phyloP scores from a whole-genome alignment of 371 early-diverging fungal species.

The Rhizomucor miehei region DNA sequence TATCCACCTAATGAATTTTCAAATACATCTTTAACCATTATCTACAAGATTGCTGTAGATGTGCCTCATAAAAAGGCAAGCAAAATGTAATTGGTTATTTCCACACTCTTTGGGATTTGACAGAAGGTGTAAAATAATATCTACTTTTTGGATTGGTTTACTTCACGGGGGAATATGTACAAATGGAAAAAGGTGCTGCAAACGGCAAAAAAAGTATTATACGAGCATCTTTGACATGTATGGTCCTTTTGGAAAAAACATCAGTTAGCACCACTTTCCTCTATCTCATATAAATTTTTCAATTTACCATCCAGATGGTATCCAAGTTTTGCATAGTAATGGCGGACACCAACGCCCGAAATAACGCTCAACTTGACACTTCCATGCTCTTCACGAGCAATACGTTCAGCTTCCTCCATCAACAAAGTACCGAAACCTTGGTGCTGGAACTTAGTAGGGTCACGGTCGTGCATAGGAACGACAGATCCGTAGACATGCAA shows the following conservation, averaged over 20 bases:
- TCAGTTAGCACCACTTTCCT: neutral
- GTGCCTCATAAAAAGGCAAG: too few relatives aligned
- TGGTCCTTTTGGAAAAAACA: constrained; percentile 51
- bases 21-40: too few relatives aligned
- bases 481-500: constrained; percentile 99
- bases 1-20: too few relatives aligned
- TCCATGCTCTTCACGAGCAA: constrained; percentile 98
- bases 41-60: too few relatives aligned
- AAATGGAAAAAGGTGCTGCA: neutral
- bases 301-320: constrained; percentile 91
- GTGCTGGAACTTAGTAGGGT: constrained; percentile 99
- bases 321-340: constrained; percentile 99
- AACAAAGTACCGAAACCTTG: constrained; percentile 99
- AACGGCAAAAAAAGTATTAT: constrained; percentile 8
- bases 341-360: constrained; percentile 97
- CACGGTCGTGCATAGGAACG: constrained; percentile 95
- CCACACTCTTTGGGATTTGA: too few relatives aligned
- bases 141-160: too few relatives aligned
- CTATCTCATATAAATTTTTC: neutral
- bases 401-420: constrained; percentile 99
- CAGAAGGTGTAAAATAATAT: too few relatives aligned
- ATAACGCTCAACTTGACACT: constrained; percentile 97
- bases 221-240: constrained; percentile 93
- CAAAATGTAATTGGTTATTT: too few relatives aligned
- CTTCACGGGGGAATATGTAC: constrained; percentile 6